A percentile compares a stretch with the other conserved stretches of the same genome.
These are phyloP conservation scores for Pleodorina starrii DNA, from an alignment of 139 green algal genomes.

Conservation along the genomic window DNA sequence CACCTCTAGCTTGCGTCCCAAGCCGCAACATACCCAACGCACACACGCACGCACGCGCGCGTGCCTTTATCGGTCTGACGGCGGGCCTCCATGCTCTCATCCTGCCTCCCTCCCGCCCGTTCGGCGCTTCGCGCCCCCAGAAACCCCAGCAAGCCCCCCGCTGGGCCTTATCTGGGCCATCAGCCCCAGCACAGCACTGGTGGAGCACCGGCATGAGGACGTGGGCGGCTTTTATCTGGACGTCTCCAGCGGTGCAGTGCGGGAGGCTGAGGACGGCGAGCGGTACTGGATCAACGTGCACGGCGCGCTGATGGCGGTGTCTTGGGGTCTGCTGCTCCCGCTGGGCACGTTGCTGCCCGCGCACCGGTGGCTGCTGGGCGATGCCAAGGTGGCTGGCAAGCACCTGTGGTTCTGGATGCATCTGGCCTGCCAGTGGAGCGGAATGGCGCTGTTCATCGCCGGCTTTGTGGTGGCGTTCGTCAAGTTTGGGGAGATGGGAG, in stretches of 20 bases:
- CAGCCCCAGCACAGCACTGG: neutral
- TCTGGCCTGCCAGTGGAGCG: conserved; percentile 17
- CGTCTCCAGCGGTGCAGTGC: neutral
- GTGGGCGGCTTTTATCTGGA: conserved; percentile 29
- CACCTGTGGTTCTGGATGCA: conserved; percentile 39
- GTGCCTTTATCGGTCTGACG: too few species aligned
- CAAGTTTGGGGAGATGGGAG: conserved; percentile 1
- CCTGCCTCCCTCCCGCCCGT: too few species aligned
- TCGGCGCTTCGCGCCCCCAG: neutral
- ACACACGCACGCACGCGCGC: too few species aligned
- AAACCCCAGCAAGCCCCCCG: too few species aligned
- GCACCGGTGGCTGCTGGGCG: conserved; percentile 43
- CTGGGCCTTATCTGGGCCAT: conserved; percentile 32
- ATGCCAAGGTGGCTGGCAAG: neutral
- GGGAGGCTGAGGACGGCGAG: neutral
- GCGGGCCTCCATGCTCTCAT: too few species aligned
- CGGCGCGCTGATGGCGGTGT: conserved; percentile 52
- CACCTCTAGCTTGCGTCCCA: too few species aligned
- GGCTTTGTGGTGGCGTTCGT: conserved; percentile 30
- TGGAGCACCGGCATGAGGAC: neutral
- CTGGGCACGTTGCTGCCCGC: conserved; percentile 33
- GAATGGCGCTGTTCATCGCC: conserved; percentile 35
- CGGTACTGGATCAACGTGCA: conserved; percentile 50
- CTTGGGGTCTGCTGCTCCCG: conserved; percentile 51
- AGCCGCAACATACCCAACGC: too few species aligned